Evolutionary conservation across 2,329 filamentous ascomycete species (phyloP).

Genomic region (Periconia sp.): DNA sequence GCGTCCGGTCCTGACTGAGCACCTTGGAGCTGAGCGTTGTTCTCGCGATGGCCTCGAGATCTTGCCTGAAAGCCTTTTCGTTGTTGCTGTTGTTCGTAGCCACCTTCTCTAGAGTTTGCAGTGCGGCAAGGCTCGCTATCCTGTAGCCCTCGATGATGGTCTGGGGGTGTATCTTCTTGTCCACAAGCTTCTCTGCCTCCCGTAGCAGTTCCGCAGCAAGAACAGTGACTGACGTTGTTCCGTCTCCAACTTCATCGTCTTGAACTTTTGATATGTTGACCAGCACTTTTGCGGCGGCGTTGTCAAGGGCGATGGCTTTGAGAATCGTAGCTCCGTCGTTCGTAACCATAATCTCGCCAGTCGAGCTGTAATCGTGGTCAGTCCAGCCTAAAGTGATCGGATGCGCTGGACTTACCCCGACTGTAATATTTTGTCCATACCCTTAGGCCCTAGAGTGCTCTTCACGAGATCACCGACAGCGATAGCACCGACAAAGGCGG

Average conservation of each 20-base stretch:
- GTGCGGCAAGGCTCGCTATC: constrained; percentile 90
- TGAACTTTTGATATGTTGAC: constrained; percentile 99
- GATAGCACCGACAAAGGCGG: constrained; percentile 98
- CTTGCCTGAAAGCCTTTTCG: constrained; percentile 82
- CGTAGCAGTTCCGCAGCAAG: constrained; percentile 92
- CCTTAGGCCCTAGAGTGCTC: constrained; percentile 95
- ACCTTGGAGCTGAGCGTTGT: constrained; percentile 98
- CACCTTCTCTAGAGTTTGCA: constrained; percentile 80
- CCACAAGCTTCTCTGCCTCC: constrained; percentile 95
- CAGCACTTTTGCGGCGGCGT: constrained; percentile 95
- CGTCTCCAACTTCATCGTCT: constrained; percentile 97
- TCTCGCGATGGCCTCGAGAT: constrained; percentile 86
- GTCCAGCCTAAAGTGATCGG: constrained; percentile 18
- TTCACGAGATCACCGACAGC: constrained; percentile 97
- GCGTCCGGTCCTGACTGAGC: constrained; percentile 87
- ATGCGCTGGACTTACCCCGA: constrained; percentile 73
- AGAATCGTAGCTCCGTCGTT: constrained; percentile 99
- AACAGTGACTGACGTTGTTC: constrained; percentile 96
- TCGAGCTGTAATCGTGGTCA: constrained; percentile 67
- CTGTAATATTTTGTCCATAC: constrained; percentile 98
- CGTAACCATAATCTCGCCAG: constrained; percentile 96
- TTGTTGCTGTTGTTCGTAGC: constrained; percentile 91
- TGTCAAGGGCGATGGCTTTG: constrained; percentile 97
- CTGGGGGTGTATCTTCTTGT: constrained; percentile 98
- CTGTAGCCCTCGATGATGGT: constrained; percentile 99